Percentiles rank a stretch among this genome's conserved stretches.
Conservation (phyloP, 139 green algal genomes). For the Asterochloris erici region DNA sequence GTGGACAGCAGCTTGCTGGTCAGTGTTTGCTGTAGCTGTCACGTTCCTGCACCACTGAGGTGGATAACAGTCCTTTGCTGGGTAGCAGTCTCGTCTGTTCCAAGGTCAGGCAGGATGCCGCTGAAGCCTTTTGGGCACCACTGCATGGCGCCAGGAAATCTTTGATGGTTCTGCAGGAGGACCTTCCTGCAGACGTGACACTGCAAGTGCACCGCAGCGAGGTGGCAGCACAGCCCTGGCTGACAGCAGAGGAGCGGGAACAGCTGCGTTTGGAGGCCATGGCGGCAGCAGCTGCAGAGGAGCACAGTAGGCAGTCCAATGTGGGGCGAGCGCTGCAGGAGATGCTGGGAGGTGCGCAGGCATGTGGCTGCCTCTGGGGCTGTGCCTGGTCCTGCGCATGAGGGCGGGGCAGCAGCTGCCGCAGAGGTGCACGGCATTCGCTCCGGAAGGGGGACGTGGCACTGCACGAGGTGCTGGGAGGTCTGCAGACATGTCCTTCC, state of each 20-base stretch:
- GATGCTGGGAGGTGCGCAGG: slow-evolving; percentile 1
- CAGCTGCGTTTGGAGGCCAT: background rate
- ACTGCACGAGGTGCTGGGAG: too few species aligned
- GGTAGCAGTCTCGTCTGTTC: background rate
- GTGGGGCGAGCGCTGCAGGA: background rate
- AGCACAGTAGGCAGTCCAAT: background rate
- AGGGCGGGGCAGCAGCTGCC: too few species aligned
- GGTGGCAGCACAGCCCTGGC: slow-evolving; percentile 1
- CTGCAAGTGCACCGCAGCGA: slow-evolving; percentile 4
- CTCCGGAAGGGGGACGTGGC: background rate
- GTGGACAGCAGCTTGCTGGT: background rate
- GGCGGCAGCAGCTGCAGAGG: background rate
- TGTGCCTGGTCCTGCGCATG: too few species aligned
- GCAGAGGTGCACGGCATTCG: background rate
- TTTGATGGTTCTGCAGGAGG: background rate
- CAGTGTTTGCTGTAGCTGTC: background rate
- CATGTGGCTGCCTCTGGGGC: too few species aligned
- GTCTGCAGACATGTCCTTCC: too few species aligned
- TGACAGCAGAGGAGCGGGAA: background rate
- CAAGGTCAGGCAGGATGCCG: background rate
- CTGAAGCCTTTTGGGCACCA: background rate
- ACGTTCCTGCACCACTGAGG: background rate
- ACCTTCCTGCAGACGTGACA: background rate
- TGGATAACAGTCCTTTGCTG: background rate
- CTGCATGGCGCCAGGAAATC: background rate